A percentile compares a stretch with the other conserved stretches of the same genome.
phyloP scores from a whole-genome alignment of 768 basidiomycete species.

The Psilocybe subaeruginosa region DNA sequence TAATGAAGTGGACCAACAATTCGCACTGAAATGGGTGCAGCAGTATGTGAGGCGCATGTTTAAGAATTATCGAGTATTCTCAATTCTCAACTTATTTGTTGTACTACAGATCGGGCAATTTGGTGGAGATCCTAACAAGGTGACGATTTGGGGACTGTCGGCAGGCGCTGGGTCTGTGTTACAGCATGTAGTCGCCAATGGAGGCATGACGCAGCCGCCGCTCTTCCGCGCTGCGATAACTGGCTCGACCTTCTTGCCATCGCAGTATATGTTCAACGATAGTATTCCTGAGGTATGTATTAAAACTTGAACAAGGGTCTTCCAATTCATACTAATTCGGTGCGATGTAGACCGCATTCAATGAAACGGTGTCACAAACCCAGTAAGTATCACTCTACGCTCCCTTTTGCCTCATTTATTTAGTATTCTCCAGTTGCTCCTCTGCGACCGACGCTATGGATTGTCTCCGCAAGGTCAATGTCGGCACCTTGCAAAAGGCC shows the following conservation, averaged over 20 bases:
- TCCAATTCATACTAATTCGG: background rate
- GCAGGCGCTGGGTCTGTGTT: constrained; percentile 53
- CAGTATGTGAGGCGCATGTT: constrained; percentile 29
- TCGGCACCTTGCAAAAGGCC: constrained; percentile 30
- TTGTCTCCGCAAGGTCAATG: constrained; percentile 43
- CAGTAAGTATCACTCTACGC: background rate
- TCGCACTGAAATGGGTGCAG: constrained; percentile 46
- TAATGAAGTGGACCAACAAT: constrained; percentile 42
- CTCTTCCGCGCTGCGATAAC: constrained; percentile 48
- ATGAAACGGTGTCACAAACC: constrained; percentile 5
- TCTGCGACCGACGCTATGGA: constrained; percentile 32
- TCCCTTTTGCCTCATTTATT: no score
- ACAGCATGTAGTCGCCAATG: constrained; percentile 50
- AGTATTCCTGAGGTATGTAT: constrained; percentile 39
- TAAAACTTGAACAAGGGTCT: background rate
- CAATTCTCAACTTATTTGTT: background rate
- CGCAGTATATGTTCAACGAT: constrained; percentile 48
- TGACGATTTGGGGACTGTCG: constrained; percentile 48
- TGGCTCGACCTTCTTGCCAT: constrained; percentile 47
- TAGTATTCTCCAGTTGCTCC: constrained; percentile 33
- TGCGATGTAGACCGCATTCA: constrained; percentile 9
- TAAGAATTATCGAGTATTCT: background rate
- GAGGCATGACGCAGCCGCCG: constrained; percentile 45
- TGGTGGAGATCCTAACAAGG: constrained; percentile 40
- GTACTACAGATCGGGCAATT: constrained; percentile 37